Percentiles rank a stretch among this genome's conserved stretches.
These are phyloP conservation scores for Wickerhamomyces subpelliculosus DNA, from an alignment of 805 yeast species.

Conservation along the genomic window DNA sequence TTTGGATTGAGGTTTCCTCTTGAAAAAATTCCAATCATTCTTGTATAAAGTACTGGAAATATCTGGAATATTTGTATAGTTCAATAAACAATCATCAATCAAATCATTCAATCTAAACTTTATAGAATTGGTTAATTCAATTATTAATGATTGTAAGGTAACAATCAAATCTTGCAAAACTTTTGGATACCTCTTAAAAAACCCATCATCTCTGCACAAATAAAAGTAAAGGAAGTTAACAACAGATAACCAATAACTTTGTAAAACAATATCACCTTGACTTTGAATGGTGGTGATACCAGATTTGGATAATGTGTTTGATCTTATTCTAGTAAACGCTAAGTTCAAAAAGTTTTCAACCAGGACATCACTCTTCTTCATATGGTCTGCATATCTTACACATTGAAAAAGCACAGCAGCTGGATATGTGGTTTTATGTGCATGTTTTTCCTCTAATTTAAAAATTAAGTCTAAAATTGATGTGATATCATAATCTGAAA, in stretches of 20 bases:
- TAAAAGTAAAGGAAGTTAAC: constrained; percentile 73
- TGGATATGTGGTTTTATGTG: constrained; percentile 43
- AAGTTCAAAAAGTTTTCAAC: constrained; percentile 55
- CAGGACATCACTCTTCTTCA: constrained; percentile 45
- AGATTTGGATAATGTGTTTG: constrained; percentile 52
- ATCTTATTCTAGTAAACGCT: constrained; percentile 53
- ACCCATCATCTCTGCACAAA: constrained; percentile 55
- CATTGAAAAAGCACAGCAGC: constrained; percentile 68
- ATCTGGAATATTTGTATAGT: constrained; percentile 80
- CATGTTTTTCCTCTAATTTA: constrained; percentile 48
- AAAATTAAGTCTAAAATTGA: constrained; percentile 62
- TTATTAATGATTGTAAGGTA: constrained; percentile 51
- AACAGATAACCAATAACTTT: constrained; percentile 87
- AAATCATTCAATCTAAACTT: constrained; percentile 51
- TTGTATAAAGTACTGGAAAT: constrained; percentile 70
- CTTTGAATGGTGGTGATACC: constrained; percentile 41
- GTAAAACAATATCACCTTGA: constrained; percentile 56
- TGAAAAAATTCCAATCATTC: constrained; percentile 59
- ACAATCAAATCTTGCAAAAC: constrained; percentile 53
- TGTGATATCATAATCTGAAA: constrained; percentile 61
- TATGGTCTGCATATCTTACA: constrained; percentile 58
- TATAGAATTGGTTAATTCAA: constrained; percentile 61
- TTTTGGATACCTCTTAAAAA: constrained; percentile 48
- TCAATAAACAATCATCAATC: constrained; percentile 60
- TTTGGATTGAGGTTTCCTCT: constrained; percentile 29